These are phyloP conservation scores for Lagenidium giganteum DNA, from an alignment of 352 stramenopile species.

Conservation along the genomic window DNA sequence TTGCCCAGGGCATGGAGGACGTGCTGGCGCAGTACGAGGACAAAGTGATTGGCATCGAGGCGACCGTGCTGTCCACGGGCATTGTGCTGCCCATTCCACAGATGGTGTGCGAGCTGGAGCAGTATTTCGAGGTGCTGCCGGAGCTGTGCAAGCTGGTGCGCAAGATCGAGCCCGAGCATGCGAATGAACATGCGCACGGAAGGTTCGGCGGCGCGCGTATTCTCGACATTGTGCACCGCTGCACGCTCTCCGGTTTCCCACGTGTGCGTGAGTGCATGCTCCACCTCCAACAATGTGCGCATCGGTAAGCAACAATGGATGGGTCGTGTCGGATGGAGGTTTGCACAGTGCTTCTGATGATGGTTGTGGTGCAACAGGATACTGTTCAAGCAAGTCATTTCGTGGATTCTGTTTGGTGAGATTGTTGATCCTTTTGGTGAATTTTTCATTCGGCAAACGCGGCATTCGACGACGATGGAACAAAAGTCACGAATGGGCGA, in stretches of 20 bases:
- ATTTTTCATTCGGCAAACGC: conserved; percentile 60
- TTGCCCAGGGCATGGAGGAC: conserved; percentile 49
- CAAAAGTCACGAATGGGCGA: no score
- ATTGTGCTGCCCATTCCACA: conserved; percentile 55
- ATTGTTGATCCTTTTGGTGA: conserved; percentile 64
- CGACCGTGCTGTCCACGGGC: conserved; percentile 34
- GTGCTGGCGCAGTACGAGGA: conserved; percentile 50
- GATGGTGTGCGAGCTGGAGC: conserved; percentile 63
- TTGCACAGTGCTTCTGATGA: background rate
- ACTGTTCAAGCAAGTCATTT: conserved; percentile 75
- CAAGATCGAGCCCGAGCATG: conserved; percentile 17
- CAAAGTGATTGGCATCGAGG: conserved; percentile 44
- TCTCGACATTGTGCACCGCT: conserved; percentile 35
- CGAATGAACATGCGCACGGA: no score
- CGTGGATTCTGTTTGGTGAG: conserved; percentile 73
- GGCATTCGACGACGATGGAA: conserved; percentile 4
- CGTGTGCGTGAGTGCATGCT: conserved; percentile 49
- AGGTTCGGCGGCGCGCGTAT: conserved; percentile 32
- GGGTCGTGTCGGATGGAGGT: no score
- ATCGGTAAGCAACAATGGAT: conserved; percentile 50
- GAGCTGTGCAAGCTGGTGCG: conserved; percentile 50
- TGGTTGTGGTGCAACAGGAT: conserved; percentile 26
- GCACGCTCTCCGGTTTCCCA: conserved; percentile 49
- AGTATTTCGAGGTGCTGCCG: conserved; percentile 52
- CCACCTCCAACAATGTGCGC: conserved; percentile 39